Evolutionary conservation across 768 basidiomycete genomes (phyloP).

Genomic region (Mycena venus): DNA sequence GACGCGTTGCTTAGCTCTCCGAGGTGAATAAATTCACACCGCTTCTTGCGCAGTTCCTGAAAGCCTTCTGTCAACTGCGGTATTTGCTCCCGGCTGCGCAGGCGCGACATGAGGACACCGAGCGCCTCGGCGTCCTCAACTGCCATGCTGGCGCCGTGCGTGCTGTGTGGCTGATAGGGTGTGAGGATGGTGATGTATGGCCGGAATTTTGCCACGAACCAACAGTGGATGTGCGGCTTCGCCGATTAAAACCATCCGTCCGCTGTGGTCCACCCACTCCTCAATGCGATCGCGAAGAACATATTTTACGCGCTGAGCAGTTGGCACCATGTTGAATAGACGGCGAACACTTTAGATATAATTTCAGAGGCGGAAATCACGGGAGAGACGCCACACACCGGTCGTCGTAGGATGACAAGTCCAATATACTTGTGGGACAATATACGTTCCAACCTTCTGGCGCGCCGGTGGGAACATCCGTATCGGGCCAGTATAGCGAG

Average conservation of each 20-base stretch:
- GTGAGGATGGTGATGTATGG: not conserved
- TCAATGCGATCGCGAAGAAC: constrained; percentile 40
- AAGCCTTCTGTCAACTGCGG: constrained; percentile 60
- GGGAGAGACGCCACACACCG: not conserved
- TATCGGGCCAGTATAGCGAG: not conserved
- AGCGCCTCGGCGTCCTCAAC: constrained; percentile 72
- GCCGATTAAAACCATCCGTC: constrained; percentile 62
- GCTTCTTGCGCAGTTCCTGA: constrained; percentile 63
- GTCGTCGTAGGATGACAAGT: not conserved
- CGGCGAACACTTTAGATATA: not conserved
- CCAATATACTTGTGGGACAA: not conserved
- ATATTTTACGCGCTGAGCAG: not conserved
- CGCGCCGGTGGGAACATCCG: not conserved
- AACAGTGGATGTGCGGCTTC: constrained; percentile 70
- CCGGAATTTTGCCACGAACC: constrained; percentile 47
- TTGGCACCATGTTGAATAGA: not conserved
- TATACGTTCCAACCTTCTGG: not conserved
- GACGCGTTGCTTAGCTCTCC: constrained; percentile 59
- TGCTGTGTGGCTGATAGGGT: constrained; percentile 58
- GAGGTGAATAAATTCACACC: constrained; percentile 54
- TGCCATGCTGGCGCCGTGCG: constrained; percentile 60
- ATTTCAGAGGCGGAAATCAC: not conserved
- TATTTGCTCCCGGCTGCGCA: constrained; percentile 58
- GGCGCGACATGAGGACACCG: constrained; percentile 65
- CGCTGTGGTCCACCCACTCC: constrained; percentile 64